phyloP scores from a whole-genome alignment of 2,329 filamentous ascomycete genomes.

The Monosporascus sp. region DNA sequence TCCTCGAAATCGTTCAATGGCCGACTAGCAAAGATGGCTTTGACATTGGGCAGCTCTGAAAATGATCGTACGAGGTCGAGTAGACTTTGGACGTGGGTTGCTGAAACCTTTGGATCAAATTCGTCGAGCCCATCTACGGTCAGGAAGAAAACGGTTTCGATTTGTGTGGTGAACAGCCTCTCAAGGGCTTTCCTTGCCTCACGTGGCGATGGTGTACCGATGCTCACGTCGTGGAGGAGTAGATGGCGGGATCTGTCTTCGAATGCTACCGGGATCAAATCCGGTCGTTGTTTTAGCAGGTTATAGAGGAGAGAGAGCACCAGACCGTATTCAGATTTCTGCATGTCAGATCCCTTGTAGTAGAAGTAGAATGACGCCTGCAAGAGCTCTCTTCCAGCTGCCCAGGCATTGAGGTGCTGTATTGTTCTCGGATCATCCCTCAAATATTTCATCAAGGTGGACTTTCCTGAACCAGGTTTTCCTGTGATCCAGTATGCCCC shows the following conservation, averaged over 20 bases:
- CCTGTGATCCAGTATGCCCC: conserved; percentile 19
- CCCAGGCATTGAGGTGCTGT: conserved; percentile 12
- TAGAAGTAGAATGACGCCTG: conserved; percentile 15
- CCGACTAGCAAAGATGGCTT: conserved; percentile 16
- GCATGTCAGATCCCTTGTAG: conserved; percentile 10
- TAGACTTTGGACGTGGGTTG: conserved; percentile 8
- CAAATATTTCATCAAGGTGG: conserved; percentile 20
- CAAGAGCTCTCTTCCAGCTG: conserved; percentile 4
- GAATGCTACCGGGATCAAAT: conserved; percentile 12
- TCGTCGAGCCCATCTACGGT: conserved; percentile 19
- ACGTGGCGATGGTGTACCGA: conserved; percentile 1
- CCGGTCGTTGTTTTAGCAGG: conserved; percentile 6
- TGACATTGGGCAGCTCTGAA: conserved; percentile 8
- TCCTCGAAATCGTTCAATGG: conserved; percentile 12
- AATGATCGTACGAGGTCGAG: conserved; percentile 9
- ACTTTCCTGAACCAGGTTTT: conserved; percentile 20
- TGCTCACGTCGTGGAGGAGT: not conserved
- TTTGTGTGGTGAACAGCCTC: conserved; percentile 2
- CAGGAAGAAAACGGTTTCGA: conserved; percentile 13
- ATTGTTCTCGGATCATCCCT: conserved; percentile 5
- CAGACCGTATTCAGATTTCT: conserved; percentile 17
- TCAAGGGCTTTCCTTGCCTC: conserved; percentile 10
- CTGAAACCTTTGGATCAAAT: conserved; percentile 15
- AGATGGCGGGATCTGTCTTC: conserved; percentile 1
- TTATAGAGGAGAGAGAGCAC: conserved; percentile 12